phyloP scores from a whole-genome alignment of 2,329 filamentous ascomycete genomes.

The Colletotrichum tofieldiae region DNA sequence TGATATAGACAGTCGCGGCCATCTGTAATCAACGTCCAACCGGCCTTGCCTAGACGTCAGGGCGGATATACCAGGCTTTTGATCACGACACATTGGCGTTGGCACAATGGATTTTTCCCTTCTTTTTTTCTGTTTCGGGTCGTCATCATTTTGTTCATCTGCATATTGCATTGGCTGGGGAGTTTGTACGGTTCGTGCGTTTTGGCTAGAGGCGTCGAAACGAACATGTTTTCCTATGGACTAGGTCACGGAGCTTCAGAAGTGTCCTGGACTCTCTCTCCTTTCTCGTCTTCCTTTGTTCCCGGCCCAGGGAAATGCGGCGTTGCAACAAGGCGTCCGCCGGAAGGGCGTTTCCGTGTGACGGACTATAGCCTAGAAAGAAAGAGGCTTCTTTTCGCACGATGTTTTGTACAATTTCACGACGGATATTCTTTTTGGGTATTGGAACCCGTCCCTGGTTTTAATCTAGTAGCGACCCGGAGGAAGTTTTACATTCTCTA shows the following conservation, averaged over 20 bases:
- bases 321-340: neutral
- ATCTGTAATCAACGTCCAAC: slow-evolving; percentile 5
- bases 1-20: slow-evolving; percentile 24
- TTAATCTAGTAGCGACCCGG: neutral
- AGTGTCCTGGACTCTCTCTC: neutral
- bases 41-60: neutral
- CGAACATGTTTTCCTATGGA: slow-evolving; percentile 1
- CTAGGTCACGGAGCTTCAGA: neutral
- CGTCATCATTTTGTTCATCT: slow-evolving; percentile 10
- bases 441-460: slow-evolving; percentile 4
- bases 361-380: neutral
- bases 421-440: neutral
- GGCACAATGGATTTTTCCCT: neutral
- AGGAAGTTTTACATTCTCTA: neutral
- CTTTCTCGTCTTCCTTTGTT: neutral
- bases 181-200: slow-evolving; percentile 29
- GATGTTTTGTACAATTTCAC: slow-evolving; percentile 5
- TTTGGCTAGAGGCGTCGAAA: slow-evolving; percentile 30
- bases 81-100: slow-evolving; percentile 24
- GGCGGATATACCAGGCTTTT: slow-evolving; percentile 5
- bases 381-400: neutral
- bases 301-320: neutral
- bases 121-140: neutral
- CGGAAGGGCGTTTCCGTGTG: neutral
- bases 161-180: slow-evolving; percentile 40